These are phyloP conservation scores for Suhomyces canberraensis DNA, from an alignment of 805 yeast species.

Conservation along the genomic window DNA sequence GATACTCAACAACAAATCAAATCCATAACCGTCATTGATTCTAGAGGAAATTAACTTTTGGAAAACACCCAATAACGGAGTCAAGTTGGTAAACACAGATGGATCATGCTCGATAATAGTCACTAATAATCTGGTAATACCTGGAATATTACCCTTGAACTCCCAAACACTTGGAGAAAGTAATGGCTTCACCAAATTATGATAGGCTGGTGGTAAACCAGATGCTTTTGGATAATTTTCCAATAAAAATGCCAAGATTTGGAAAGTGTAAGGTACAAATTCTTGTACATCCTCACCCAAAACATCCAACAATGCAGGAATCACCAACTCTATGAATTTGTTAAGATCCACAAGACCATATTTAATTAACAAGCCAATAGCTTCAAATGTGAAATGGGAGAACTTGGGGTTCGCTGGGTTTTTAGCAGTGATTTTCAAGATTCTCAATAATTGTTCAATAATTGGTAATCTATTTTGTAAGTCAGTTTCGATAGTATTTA, in stretches of 20 bases:
- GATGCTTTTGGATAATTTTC: constrained; percentile 51
- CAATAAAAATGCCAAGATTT: constrained; percentile 75
- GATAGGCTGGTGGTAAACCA: constrained; percentile 62
- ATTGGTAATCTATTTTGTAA: constrained; percentile 42
- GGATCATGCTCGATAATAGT: constrained; percentile 58
- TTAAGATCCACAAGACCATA: constrained; percentile 30
- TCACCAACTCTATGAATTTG: constrained; percentile 47
- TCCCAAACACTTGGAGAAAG: constrained; percentile 95
- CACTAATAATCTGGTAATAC: constrained; percentile 74
- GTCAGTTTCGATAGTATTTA: constrained; percentile 65
- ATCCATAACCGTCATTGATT: constrained; percentile 75
- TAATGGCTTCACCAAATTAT: constrained; percentile 71
- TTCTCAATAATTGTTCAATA: constrained; percentile 63
- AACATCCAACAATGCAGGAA: constrained; percentile 66
- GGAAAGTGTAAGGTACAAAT: constrained; percentile 90
- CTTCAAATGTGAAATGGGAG: constrained; percentile 86
- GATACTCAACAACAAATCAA: constrained; percentile 76
- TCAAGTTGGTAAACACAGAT: constrained; percentile 41
- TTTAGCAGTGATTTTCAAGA: constrained; percentile 66
- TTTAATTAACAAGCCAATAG: constrained; percentile 73
- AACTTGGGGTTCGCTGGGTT: constrained; percentile 97
- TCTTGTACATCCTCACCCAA: constrained; percentile 87
- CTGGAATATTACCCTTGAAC: constrained; percentile 87
- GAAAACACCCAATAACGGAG: constrained; percentile 92
- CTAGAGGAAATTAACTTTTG: constrained; percentile 88